Percentiles rank a stretch among this genome's conserved stretches.
phyloP scores from a whole-genome alignment of 352 stramenopile species.

The Globisporangium radiosum region DNA sequence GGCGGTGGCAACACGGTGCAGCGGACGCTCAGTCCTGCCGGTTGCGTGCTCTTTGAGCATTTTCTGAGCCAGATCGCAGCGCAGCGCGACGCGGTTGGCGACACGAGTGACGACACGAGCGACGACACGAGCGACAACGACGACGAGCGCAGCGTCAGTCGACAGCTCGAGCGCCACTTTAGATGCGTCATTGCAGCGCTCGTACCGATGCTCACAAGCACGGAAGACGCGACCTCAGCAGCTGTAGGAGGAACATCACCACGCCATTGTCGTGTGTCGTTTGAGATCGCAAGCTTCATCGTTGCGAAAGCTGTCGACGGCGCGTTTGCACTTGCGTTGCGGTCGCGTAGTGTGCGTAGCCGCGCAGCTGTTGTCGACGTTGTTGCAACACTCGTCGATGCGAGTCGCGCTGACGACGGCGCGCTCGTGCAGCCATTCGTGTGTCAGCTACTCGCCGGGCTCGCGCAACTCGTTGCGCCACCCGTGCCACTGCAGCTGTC shows the following conservation, averaged over 20 bases:
- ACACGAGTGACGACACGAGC: constrained; percentile 27
- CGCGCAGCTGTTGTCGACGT: constrained; percentile 33
- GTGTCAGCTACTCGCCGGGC: constrained; percentile 48
- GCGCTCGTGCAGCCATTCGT: constrained; percentile 58
- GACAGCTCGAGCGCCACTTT: constrained; percentile 46
- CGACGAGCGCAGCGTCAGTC: constrained; percentile 26
- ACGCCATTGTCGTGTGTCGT: constrained; percentile 20
- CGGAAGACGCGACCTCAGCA: constrained; percentile 18
- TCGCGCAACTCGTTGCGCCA: constrained; percentile 27
- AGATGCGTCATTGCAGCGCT: constrained; percentile 33
- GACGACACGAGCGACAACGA: constrained; percentile 10
- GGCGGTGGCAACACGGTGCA: neutral
- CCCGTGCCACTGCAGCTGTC: constrained; percentile 18
- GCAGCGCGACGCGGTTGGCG: constrained; percentile 19
- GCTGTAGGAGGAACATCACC: no score
- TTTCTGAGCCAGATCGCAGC: constrained; percentile 39
- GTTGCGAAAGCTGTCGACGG: constrained; percentile 60
- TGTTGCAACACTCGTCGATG: constrained; percentile 47
- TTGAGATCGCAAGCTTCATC: constrained; percentile 55
- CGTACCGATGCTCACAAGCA: constrained; percentile 35
- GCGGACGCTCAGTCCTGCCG: constrained; percentile 10
- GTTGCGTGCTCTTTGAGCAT: constrained; percentile 67
- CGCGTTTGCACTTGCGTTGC: constrained; percentile 39
- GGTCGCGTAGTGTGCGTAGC: constrained; percentile 25
- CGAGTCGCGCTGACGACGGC: constrained; percentile 51